Evolutionary conservation across 176 grass and related monocot genomes (phyloP).

Genomic region (Phoenix dactylifera): DNA sequence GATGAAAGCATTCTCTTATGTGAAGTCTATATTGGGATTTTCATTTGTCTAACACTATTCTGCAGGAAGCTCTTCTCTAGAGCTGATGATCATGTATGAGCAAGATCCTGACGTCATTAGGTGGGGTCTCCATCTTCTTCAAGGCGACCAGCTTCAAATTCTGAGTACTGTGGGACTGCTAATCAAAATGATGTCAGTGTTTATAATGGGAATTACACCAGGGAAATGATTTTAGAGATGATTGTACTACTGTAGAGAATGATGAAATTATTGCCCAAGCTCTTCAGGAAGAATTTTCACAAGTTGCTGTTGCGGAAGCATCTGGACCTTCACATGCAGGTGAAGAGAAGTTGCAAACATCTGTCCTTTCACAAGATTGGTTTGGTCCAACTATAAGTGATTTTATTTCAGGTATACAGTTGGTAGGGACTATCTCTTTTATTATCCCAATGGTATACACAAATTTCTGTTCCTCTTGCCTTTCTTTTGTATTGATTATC

Average conservation of each 20-base stretch:
- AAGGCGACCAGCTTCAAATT: background rate
- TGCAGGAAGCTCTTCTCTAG: background rate
- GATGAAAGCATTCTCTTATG: too few relatives aligned
- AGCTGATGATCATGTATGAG: conserved; percentile 32
- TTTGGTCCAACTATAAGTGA: conserved; percentile 4
- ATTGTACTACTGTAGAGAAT: conserved; percentile 10
- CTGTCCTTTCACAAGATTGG: conserved; percentile 69
- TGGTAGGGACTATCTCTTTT: background rate
- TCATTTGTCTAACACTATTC: too few relatives aligned
- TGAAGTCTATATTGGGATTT: too few relatives aligned
- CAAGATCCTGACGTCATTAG: conserved; percentile 49
- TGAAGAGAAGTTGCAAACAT: conserved; percentile 24
- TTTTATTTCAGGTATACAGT: conserved; percentile 15
- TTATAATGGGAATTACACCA: background rate
- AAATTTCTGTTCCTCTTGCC: background rate
- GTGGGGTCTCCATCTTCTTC: conserved; percentile 72
- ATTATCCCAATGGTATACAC: background rate
- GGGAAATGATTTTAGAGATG: conserved; percentile 7
- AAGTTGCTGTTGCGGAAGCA: conserved; percentile 45
- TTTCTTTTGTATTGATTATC: background rate
- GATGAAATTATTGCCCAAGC: conserved; percentile 47
- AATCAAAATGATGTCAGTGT: background rate
- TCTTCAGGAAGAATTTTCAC: conserved; percentile 60
- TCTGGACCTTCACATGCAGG: conserved; percentile 2
- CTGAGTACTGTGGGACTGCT: conserved; percentile 1